Percentiles rank a stretch among this genome's conserved stretches.
Conservation (phyloP, 257 asterid species). For the Misopates orontium region DNA sequence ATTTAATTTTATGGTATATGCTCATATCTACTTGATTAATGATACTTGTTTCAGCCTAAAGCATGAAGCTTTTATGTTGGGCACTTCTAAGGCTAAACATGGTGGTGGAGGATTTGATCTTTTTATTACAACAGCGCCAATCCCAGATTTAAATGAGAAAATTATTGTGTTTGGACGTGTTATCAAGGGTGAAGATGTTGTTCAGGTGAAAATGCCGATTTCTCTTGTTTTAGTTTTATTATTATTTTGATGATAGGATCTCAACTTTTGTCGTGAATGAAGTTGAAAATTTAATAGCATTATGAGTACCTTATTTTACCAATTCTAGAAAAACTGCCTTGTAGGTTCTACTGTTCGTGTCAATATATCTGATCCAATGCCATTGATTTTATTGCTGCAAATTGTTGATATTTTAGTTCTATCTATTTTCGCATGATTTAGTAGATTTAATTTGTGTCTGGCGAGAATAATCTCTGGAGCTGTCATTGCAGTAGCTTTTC, state of each 20-base stretch:
- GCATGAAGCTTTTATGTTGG: conserved; percentile 99
- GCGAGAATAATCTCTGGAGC: not conserved
- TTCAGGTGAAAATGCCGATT: conserved; percentile 59
- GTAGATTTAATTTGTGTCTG: too few species aligned
- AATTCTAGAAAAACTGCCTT: not conserved
- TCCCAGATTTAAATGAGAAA: conserved; percentile 85
- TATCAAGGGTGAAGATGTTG: conserved; percentile 91
- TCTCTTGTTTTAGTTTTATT: not conserved
- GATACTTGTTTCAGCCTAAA: conserved; percentile 48
- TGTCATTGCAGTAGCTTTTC: not conserved
- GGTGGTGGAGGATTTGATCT: conserved; percentile 70
- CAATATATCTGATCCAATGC: too few species aligned
- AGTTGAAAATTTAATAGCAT: not conserved
- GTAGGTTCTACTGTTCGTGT: too few species aligned
- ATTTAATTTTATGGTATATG: not conserved
- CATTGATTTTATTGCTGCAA: too few species aligned
- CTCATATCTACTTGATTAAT: not conserved
- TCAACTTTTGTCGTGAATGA: not conserved
- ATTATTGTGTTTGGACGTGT: conserved; percentile 87
- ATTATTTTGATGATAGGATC: not conserved
- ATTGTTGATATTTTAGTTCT: too few species aligned
- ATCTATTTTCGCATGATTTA: too few species aligned
- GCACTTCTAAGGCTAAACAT: conserved; percentile 74
- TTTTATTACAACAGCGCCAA: conserved; percentile 87
- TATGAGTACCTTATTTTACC: not conserved